Percentiles rank a stretch among this genome's conserved stretches.
Evolutionary conservation across 176 grass and related monocot species (phyloP).

Genomic region (Aegilops umbellulata): DNA sequence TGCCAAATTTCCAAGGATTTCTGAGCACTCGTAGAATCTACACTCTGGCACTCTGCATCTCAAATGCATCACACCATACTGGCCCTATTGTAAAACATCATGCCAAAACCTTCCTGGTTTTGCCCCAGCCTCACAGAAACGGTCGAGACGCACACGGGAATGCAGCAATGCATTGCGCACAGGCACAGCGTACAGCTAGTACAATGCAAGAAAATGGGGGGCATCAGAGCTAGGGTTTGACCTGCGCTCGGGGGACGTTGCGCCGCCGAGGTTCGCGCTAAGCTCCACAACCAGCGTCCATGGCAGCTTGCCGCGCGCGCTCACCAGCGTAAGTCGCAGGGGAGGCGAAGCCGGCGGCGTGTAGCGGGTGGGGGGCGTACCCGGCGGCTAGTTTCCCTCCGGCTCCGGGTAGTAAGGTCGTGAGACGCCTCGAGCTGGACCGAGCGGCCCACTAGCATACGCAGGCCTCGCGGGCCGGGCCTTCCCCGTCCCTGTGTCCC

Average conservation of each 20-base stretch:
- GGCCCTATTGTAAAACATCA: not conserved
- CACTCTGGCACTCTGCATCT: not conserved
- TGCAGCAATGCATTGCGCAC: not conserved
- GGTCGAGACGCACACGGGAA: not conserved
- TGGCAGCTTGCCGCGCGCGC: not conserved
- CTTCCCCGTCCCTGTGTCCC: not conserved
- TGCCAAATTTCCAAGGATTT: not conserved
- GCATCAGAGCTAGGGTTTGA: constrained; percentile 24
- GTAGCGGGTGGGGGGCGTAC: not conserved
- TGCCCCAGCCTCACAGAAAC: not conserved
- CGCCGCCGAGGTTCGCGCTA: not conserved
- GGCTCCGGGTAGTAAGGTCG: not conserved
- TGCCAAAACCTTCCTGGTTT: not conserved
- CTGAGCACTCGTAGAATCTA: not conserved
- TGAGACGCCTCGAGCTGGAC: not conserved
- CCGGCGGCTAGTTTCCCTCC: not conserved
- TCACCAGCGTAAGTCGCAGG: not conserved
- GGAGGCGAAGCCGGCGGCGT: constrained; percentile 26
- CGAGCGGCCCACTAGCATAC: not conserved
- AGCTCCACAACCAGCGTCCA: not conserved
- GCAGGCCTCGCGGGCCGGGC: too few species aligned
- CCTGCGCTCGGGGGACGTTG: not conserved
- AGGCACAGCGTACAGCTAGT: not conserved
- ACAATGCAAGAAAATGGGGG: not conserved
- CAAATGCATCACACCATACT: not conserved